Percentiles rank a stretch among this genome's conserved stretches.
phyloP scores from a whole-genome alignment of 2,329 filamentous ascomycete genomes.

The Fusarium tuaranense region DNA sequence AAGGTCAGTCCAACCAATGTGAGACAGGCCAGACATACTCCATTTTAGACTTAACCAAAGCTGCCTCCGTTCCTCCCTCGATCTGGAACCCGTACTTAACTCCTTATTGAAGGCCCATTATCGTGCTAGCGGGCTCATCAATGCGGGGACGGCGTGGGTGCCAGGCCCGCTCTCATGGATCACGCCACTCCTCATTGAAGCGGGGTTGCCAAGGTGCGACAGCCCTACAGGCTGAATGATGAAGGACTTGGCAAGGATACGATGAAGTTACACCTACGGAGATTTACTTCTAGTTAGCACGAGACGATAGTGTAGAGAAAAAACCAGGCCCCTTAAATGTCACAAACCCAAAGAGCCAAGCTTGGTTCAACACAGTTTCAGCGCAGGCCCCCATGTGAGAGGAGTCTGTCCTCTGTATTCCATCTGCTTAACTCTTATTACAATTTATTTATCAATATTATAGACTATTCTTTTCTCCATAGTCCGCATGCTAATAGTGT shows the following conservation, averaged over 20 bases:
- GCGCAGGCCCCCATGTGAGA: not conserved
- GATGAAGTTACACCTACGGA: accelerated
- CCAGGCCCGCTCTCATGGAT: not conserved
- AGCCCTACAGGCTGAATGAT: not conserved
- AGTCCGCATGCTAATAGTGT: not conserved
- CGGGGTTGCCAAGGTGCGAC: not conserved
- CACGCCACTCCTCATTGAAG: not conserved
- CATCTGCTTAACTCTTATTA: not conserved
- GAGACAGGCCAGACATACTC: not conserved
- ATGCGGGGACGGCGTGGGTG: not conserved
- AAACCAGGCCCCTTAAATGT: not conserved
- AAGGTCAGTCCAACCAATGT: not conserved
- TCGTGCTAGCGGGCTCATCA: not conserved
- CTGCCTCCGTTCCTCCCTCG: not conserved
- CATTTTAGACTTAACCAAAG: not conserved
- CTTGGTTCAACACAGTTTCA: not conserved
- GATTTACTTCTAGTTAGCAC: not conserved
- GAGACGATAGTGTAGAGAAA: no score
- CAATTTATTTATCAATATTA: not conserved
- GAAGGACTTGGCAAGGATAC: not conserved
- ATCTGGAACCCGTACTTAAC: not conserved
- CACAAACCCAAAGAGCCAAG: not conserved
- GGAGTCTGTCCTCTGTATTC: not conserved
- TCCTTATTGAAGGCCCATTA: not conserved
- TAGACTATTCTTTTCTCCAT: not conserved